These are phyloP conservation scores for Peronospora belbahrii DNA, from an alignment of 352 stramenopile genomes.

Conservation along the genomic window DNA sequence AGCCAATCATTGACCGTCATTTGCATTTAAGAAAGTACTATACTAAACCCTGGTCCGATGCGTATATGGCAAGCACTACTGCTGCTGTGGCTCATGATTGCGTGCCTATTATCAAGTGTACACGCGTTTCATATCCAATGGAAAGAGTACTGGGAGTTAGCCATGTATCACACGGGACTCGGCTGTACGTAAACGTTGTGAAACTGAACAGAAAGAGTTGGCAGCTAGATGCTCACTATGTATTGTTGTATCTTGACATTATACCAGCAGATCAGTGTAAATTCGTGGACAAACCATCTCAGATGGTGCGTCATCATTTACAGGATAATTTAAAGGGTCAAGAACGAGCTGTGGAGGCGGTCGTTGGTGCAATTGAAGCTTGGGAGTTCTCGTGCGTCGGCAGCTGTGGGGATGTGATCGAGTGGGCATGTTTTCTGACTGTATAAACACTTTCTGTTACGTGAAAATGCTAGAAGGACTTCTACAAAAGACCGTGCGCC, in stretches of 20 bases:
- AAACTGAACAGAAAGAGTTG: slow-evolving; percentile 4
- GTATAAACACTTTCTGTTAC: too few relatives aligned
- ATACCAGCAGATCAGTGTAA: slow-evolving; percentile 50
- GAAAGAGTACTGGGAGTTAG: slow-evolving; percentile 34
- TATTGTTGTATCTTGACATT: background rate
- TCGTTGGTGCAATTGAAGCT: slow-evolving; percentile 64
- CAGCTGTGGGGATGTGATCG: background rate
- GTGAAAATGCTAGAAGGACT: slow-evolving; percentile 25
- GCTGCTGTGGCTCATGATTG: slow-evolving; percentile 12
- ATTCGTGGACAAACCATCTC: slow-evolving; percentile 62
- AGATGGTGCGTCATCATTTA: slow-evolving; percentile 44
- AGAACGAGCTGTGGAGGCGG: slow-evolving; percentile 49
- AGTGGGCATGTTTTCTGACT: background rate
- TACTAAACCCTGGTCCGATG: too few relatives aligned
- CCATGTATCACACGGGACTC: slow-evolving; percentile 40
- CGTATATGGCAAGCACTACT: too few relatives aligned
- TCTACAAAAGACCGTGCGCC: slow-evolving; percentile 54
- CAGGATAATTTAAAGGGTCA: slow-evolving; percentile 54
- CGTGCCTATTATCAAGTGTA: slow-evolving; percentile 1
- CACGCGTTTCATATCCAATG: slow-evolving; percentile 15
- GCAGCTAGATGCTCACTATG: slow-evolving; percentile 2
- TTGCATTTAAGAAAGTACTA: too few relatives aligned
- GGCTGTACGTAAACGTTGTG: slow-evolving; percentile 30
- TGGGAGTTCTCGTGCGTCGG: slow-evolving; percentile 74
- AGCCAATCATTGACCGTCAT: slow-evolving; percentile 1